A percentile compares a stretch with the other conserved stretches of the same genome.
Conservation (phyloP, 352 stramenopile species). For the Pythium rishiriense region DNA sequence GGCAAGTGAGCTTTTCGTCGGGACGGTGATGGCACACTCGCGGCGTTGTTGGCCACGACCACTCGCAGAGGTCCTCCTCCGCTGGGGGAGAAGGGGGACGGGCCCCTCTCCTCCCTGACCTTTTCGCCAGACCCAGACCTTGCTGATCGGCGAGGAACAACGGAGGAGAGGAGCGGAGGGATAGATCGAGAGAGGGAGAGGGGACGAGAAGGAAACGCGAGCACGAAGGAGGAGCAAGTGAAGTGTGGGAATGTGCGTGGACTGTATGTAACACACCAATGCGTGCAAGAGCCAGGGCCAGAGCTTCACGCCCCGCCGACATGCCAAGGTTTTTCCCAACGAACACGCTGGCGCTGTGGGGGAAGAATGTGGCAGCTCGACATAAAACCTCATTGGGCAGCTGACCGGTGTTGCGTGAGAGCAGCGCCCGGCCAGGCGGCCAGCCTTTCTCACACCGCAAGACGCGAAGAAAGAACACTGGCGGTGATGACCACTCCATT, state of each 20-base stretch:
- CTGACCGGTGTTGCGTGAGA: slow-evolving; percentile 3
- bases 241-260: too few species aligned
- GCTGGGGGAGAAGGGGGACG: not conserved
- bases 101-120: not conserved
- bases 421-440: not conserved
- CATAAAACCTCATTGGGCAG: slow-evolving; percentile 3
- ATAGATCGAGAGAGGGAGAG: not conserved
- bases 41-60: not conserved
- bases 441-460: slow-evolving; percentile 3
- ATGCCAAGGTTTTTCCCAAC: not conserved
- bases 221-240: not conserved
- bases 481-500: not conserved
- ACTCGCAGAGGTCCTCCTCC: too few species aligned
- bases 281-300: not conserved
- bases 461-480: not conserved
- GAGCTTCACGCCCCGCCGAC: not conserved
- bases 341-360: not conserved
- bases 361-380: not conserved
- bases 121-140: not conserved
- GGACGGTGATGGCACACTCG: not conserved
- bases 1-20: slow-evolving; percentile 2
- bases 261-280: not conserved
- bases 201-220: not conserved
- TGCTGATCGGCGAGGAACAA: not conserved
- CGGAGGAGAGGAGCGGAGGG: not conserved